phyloP scores from a whole-genome alignment of 495 filamentous ascomycete genomes.

The Penicillium pulvis region DNA sequence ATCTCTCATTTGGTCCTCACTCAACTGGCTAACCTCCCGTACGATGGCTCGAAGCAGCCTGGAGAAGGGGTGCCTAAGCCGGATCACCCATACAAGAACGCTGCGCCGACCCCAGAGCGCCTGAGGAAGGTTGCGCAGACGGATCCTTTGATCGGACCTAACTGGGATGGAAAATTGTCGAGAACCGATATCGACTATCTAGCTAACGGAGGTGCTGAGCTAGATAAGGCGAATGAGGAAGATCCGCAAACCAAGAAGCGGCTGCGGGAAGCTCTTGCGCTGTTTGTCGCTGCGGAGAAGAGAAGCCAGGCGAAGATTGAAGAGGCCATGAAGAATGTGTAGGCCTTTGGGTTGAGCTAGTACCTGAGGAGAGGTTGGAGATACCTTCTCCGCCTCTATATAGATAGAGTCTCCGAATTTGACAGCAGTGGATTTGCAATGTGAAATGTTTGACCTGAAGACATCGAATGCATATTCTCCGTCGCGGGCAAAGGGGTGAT shows the following conservation, averaged over 20 bases:
- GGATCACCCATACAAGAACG: constrained; percentile 21
- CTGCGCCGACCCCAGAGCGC: constrained; percentile 19
- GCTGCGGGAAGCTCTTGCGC: constrained; percentile 22
- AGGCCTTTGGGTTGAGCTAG: neutral
- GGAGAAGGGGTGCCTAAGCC: constrained; percentile 25
- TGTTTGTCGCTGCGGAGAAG: constrained; percentile 25
- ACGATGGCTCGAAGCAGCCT: constrained; percentile 23
- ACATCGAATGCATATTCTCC: neutral
- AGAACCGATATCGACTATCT: constrained; percentile 30
- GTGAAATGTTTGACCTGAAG: neutral
- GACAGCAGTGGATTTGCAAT: neutral
- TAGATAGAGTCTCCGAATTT: neutral
- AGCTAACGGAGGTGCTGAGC: constrained; percentile 20
- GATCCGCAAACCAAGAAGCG: constrained; percentile 22
- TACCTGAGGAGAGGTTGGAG: neutral
- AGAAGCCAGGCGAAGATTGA: constrained; percentile 27
- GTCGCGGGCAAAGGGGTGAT: neutral
- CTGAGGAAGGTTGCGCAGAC: constrained; percentile 17
- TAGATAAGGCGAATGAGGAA: constrained; percentile 27
- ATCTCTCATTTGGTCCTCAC: constrained; percentile 23
- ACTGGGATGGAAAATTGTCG: constrained; percentile 28
- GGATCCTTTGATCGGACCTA: constrained; percentile 21
- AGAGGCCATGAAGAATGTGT: constrained; percentile 19
- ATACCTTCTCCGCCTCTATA: neutral
- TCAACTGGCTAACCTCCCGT: constrained; percentile 25